Conservation (phyloP, 2,329 filamentous ascomycete species). For the Beauveria rudraprayagi region DNA sequence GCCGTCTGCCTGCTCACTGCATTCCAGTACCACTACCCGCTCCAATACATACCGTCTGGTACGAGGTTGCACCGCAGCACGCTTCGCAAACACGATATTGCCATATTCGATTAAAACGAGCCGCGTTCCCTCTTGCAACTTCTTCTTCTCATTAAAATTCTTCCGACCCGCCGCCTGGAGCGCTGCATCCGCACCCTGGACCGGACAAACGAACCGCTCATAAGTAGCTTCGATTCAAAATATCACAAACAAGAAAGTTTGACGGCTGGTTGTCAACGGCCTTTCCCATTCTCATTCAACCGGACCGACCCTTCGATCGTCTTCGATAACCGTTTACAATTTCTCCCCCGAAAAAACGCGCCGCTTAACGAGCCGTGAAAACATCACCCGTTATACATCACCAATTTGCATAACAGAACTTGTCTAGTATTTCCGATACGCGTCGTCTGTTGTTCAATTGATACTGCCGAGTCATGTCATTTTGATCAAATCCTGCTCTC, state of each 20-base stretch:
- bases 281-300: not conserved
- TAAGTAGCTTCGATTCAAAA: not conserved
- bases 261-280: constrained; percentile 1
- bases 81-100: constrained; percentile 5
- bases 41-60: constrained; percentile 9
- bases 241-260: not conserved
- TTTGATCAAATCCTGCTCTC: constrained; percentile 1
- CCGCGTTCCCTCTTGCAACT: constrained; percentile 4
- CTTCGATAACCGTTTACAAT: not conserved
- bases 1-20: not conserved
- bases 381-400: not conserved
- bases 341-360: not conserved
- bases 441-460: not conserved
- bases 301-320: not conserved
- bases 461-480: constrained; percentile 30
- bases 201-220: not conserved
- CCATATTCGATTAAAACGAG: not conserved
- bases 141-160: not conserved
- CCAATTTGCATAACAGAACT: not conserved
- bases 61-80: constrained; percentile 5
- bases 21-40: constrained; percentile 6
- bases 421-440: not conserved
- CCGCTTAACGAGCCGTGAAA: not conserved
- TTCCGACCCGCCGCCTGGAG: constrained; percentile 4
- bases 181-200: not conserved